Percentiles rank a stretch among this genome's conserved stretches.
These are phyloP conservation scores for Fusarium fracticaudum DNA, from an alignment of 2,329 filamentous ascomycete genomes.

Conservation along the genomic window DNA sequence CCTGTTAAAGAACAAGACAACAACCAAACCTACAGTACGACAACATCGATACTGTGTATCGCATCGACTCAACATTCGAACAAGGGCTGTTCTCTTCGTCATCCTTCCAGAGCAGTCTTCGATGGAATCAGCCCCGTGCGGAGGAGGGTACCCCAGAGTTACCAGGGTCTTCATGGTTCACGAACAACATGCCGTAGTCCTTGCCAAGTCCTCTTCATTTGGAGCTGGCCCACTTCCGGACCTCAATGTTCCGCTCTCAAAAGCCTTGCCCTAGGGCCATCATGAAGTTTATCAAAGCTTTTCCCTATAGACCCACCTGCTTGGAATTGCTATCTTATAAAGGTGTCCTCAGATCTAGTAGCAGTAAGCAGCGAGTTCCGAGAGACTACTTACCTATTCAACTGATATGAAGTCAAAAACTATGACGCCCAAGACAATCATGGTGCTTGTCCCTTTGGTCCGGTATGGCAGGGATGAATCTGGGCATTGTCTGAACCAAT, in stretches of 20 bases:
- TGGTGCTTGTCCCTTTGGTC: slow-evolving; percentile 34
- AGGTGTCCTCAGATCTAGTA: not conserved
- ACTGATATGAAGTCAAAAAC: slow-evolving; percentile 3
- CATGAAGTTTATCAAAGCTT: slow-evolving; percentile 29
- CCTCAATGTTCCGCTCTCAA: slow-evolving; percentile 20
- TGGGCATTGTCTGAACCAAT: slow-evolving; percentile 33
- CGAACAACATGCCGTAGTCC: slow-evolving; percentile 26
- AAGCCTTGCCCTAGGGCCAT: slow-evolving; percentile 1
- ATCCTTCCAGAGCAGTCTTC: not conserved
- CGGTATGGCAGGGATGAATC: slow-evolving; percentile 34
- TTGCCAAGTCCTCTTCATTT: slow-evolving; percentile 9
- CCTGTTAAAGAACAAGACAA: slow-evolving; percentile 17
- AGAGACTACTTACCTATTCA: not conserved
- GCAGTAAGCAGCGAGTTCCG: not conserved
- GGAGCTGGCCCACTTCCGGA: slow-evolving; percentile 11
- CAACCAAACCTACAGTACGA: not conserved
- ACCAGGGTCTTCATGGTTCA: slow-evolving; percentile 33
- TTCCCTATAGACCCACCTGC: slow-evolving; percentile 11
- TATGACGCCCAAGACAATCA: not conserved
- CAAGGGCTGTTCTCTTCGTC: not conserved
- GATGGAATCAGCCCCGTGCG: slow-evolving; percentile 8
- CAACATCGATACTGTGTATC: not conserved
- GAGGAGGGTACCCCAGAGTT: slow-evolving; percentile 32
- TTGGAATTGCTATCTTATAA: slow-evolving; percentile 2
- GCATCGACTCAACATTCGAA: not conserved